phyloP scores from a whole-genome alignment of 2,329 filamentous ascomycete species.

The Pezicula carpinea region DNA sequence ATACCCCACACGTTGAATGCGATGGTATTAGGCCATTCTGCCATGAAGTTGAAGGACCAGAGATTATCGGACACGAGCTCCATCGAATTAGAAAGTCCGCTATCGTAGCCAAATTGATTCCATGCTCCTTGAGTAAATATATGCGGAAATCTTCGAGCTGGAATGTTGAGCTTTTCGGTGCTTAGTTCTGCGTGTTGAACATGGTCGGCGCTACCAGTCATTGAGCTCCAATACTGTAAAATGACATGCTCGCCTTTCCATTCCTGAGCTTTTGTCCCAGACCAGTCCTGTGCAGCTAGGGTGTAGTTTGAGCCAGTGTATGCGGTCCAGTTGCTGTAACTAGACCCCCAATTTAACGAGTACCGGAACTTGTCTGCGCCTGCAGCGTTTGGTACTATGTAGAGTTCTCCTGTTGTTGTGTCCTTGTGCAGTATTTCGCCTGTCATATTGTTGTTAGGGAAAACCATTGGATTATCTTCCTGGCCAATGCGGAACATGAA shows the following conservation, averaged over 20 bases:
- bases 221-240: conserved; percentile 57
- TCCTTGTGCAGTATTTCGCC: conserved; percentile 41
- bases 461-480: conserved; percentile 53
- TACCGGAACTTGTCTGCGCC: conserved; percentile 51
- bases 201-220: conserved; percentile 54
- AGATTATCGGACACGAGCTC: conserved; percentile 40
- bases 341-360: conserved; percentile 34
- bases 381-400: conserved; percentile 51
- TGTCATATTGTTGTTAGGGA: conserved; percentile 55
- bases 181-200: conserved; percentile 54
- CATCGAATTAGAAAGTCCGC: conserved; percentile 50
- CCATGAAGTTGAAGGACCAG: conserved; percentile 58
- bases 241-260: conserved; percentile 59
- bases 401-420: conserved; percentile 30
- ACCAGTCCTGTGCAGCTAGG: conserved; percentile 46
- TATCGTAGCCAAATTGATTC: conserved; percentile 60
- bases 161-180: conserved; percentile 27
- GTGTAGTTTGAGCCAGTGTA: conserved; percentile 47
- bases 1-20: conserved; percentile 65
- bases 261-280: conserved; percentile 48
- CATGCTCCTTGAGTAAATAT: conserved; percentile 57
- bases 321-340: conserved; percentile 52
- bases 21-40: conserved; percentile 57
- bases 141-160: conserved; percentile 52
- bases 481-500: conserved; percentile 58